Evolutionary conservation across 148 eudicot species (phyloP).

Genomic region (Chenopodium album): DNA sequence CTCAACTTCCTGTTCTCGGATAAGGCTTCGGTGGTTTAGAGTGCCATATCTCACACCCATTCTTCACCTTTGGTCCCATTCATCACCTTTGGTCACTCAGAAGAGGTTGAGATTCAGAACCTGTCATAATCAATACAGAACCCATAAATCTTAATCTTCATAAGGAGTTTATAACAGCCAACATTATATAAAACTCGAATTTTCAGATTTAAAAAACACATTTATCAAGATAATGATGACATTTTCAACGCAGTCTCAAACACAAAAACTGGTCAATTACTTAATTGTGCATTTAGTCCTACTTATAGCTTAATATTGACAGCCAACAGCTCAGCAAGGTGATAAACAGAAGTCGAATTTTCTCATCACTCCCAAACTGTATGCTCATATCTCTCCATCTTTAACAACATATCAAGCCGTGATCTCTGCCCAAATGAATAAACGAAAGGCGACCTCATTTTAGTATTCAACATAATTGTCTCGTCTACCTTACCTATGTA

Average conservation of each 20-base stretch:
- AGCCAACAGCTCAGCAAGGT: not conserved
- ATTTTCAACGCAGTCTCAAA: not conserved
- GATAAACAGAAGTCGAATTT: not conserved
- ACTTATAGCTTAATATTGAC: not conserved
- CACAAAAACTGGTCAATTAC: not conserved
- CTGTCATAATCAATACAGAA: slow-evolving; percentile 31
- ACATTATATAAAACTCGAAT: not conserved
- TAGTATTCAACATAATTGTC: no score
- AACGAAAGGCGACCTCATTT: not conserved
- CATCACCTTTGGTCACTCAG: slow-evolving; percentile 40
- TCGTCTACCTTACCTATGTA: no score
- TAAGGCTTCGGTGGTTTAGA: not conserved
- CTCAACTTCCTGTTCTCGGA: not conserved
- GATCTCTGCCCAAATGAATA: not conserved
- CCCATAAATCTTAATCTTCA: not conserved
- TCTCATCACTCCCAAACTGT: not conserved
- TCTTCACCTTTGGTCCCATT: slow-evolving; percentile 33
- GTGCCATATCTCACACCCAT: not conserved
- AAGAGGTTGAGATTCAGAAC: slow-evolving; percentile 53
- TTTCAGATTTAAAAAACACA: not conserved
- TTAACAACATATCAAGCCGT: not conserved
- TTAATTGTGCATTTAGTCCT: not conserved
- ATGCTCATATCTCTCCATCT: not conserved
- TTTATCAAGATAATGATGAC: not conserved
- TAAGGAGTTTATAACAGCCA: not conserved